Conservation (phyloP, 108 stramenopile species). For the Aurantiochytrium sp. region DNA sequence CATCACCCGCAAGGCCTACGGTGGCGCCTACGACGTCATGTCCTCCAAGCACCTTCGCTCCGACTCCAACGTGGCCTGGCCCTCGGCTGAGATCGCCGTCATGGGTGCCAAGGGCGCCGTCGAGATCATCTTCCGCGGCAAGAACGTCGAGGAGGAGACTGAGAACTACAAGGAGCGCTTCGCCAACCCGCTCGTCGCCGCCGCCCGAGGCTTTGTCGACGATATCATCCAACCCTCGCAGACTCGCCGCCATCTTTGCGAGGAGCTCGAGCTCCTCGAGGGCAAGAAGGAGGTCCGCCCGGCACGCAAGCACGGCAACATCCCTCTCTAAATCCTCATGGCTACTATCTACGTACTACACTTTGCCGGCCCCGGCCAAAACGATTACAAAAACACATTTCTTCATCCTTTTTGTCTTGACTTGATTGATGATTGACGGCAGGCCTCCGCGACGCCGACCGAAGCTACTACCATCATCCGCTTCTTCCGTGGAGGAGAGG, state of each 20-base stretch:
- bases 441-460: too few species aligned
- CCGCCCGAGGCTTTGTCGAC: constrained; percentile 67
- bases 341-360: too few species aligned
- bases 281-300: constrained; percentile 75
- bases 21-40: constrained; percentile 99
- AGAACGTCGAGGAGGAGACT: constrained; percentile 86
- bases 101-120: constrained; percentile 99
- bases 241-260: constrained; percentile 81
- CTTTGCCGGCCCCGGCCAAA: too few species aligned
- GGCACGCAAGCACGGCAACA: constrained; percentile 87
- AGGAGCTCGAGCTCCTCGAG: constrained; percentile 80
- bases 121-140: constrained; percentile 95
- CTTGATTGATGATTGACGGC: too few species aligned
- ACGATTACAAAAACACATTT: not conserved
- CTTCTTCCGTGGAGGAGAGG: too few species aligned
- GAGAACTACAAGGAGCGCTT: constrained; percentile 82
- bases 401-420: not conserved
- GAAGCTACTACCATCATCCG: too few species aligned
- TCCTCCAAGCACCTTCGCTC: constrained; percentile 92
- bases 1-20: constrained; percentile 98
- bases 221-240: constrained; percentile 88
- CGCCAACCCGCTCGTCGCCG: constrained; percentile 80
- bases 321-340: constrained; percentile 76
- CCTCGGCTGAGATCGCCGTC: constrained; percentile 89
- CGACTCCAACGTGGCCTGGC: constrained; percentile 98